Base-by-base conservation (phyloP, 1,139 yeast species). In the Suhomyces taliae region DNA sequence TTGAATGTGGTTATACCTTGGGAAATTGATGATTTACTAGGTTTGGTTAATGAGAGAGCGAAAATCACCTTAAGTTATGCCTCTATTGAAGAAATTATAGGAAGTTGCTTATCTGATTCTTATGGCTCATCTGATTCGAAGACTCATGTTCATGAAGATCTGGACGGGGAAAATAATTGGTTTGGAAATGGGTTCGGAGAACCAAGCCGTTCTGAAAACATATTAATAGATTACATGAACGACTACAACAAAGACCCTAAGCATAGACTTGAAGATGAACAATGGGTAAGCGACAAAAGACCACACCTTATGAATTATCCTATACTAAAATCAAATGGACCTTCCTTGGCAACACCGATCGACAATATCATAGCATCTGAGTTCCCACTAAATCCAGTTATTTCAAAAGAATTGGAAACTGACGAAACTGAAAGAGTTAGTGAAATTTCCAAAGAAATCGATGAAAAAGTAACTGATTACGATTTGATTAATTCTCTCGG, bases 71-170 rank as follows among this genome's bases (percentile, higher is more conserved):
- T 73, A n/a, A 72, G 70, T 49, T 83, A 82, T 58, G 70, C 78
- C 10, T 81, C 87, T n/a, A 80, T 81, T 43, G 84, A 79, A 49
- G 88, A 83, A 53, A 76, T 83, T 40, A 81, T 83, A 4, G 82
- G 82, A 26, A 79, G 86, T 60, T 82, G 87, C 54, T 69, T 81
- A 9, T 78, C 78, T 59, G 84, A 79, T 47, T 39, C 47, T 4
- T 50, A 38, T 24, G 47, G 48, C 7, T 43, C 45, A 1, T 8
- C 42, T 11, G 43, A 45, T 12, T 32, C 41, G 0, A 36, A 37
- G 15, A 26, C 44, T 5, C 41, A 29, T 11, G 40, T 45, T 7
- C 44, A 45, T 35, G 48, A 38, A n/a, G 45, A 46, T 7, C 40
- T 34, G 8, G 36, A n/a, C 9, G 41, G 34, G 27, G 36, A 35